These are phyloP conservation scores for Solanum chiquidenum DNA, from an alignment of 257 asterid species.

Conservation along the genomic window DNA sequence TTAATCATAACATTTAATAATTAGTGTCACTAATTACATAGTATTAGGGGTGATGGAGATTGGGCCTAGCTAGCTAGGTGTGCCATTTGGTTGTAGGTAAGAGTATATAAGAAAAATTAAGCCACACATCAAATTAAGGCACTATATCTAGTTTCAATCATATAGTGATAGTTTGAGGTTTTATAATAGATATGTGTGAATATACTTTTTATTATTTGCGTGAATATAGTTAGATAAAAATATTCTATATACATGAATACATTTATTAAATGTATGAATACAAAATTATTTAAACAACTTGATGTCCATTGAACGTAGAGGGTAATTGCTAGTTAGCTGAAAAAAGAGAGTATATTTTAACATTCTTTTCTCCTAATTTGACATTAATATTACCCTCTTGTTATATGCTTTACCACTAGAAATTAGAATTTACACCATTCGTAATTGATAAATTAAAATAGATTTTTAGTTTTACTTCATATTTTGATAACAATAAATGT, in stretches of 20 bases:
- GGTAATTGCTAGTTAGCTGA: no score
- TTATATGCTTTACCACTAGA: not conserved
- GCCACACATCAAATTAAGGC: not conserved
- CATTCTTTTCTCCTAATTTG: not conserved
- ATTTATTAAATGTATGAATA: no score
- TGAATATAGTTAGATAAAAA: no score
- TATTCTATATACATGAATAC: no score
- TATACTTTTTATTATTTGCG: no score
- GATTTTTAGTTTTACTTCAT: not conserved
- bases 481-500: not conserved
- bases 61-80: not conserved
- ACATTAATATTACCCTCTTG: not conserved
- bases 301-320: no score
- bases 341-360: no score
- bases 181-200: not conserved
- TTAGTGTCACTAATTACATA: not conserved
- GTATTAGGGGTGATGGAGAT: not conserved
- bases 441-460: not conserved
- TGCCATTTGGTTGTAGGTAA: not conserved
- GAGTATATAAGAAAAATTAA: not conserved
- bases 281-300: no score
- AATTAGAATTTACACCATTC: not conserved
- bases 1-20: not conserved
- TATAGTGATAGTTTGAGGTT: not conserved
- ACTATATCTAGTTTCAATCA: not conserved